Base-by-base conservation (phyloP, 2,329 filamentous ascomycete genomes). In the Aspergillus transmontanensis region DNA sequence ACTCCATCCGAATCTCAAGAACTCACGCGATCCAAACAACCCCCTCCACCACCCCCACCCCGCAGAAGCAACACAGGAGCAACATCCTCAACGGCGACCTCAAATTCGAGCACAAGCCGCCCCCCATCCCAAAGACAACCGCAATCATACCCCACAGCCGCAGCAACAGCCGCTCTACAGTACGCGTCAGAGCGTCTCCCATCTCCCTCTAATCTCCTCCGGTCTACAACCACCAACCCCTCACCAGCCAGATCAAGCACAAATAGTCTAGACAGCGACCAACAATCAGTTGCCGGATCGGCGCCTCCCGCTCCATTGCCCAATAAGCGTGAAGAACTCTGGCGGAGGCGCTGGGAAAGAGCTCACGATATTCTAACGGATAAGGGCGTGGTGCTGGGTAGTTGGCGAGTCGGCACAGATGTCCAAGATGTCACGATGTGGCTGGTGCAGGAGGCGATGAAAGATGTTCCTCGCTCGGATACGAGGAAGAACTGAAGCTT, bases 291-390 rank as follows among this genome's bases (percentile, higher is more conserved):
- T 6, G 26, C 54, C 7, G 41, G 56, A 34, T 61, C 54, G 64
- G 2, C 61, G 3, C 48, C 48, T 11, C 28, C 73, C 14, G 67
- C 73, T 2, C 72, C 79, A 0, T 69, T 79, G 2, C 76, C 77
- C 4, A 83, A 79, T 58, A 83, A 82, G 61, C 81, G 81, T 10
- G 79, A 83, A 61, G 82, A 84, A 60, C 69, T 83, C 10, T 84
- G 82, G 82, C 74, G 75, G 48, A 77, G 81, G 30, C 76, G 82
- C 36, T 84, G 82, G 82, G 77, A 76, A 48, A 73, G 80, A 4
- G 80, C 82, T 0, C 77, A 77, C 32, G 76, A 79, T 4, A 75
- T 81, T 19, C 73, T 84, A 41, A 72, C 76, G 2, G 68, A 76
- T 6, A 72, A 78, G 21, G 79, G 78, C 1, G 80, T 84, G 23